Percentiles rank a stretch among this genome's conserved stretches.
phyloP scores from a whole-genome alignment of 805 yeast species.

The Metschnikowia borealis region DNA sequence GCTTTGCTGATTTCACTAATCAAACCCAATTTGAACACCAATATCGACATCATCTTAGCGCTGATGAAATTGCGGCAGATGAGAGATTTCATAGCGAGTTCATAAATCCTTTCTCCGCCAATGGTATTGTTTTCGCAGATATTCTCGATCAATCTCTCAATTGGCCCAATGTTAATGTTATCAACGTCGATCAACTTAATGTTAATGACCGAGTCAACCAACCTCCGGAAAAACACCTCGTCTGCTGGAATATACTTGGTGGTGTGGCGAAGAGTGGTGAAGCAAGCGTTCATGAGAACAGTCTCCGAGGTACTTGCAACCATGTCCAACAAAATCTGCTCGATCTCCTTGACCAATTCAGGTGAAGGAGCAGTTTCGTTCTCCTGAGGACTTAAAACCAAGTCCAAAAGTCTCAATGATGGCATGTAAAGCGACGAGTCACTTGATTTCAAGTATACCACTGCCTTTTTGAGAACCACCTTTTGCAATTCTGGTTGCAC shows the following conservation, averaged over 20 bases:
- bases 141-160: conserved; percentile 16
- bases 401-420: conserved; percentile 20
- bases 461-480: conserved; percentile 19
- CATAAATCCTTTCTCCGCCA: conserved; percentile 6
- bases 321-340: conserved; percentile 9
- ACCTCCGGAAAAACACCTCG: conserved; percentile 1
- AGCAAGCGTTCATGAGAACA: conserved; percentile 10
- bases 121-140: conserved; percentile 6
- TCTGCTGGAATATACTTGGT: conserved; percentile 9
- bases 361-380: conserved; percentile 2
- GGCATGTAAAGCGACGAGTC: conserved; percentile 24
- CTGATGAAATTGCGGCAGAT: conserved; percentile 21
- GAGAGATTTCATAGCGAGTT: conserved; percentile 11
- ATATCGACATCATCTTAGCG: conserved; percentile 28
- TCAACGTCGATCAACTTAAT: conserved; percentile 18
- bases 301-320: conserved; percentile 8
- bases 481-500: conserved; percentile 15
- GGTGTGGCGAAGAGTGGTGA: conserved; percentile 11
- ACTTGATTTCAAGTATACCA: conserved; percentile 22
- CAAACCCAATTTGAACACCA: conserved; percentile 7
- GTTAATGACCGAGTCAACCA: conserved; percentile 15
- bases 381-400: conserved; percentile 5
- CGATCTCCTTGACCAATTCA: not conserved
- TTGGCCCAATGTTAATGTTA: conserved; percentile 14
- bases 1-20: conserved; percentile 23